Base-by-base conservation (phyloP, 2,329 filamentous ascomycete species). In the Chaetomium sp. region DNA sequence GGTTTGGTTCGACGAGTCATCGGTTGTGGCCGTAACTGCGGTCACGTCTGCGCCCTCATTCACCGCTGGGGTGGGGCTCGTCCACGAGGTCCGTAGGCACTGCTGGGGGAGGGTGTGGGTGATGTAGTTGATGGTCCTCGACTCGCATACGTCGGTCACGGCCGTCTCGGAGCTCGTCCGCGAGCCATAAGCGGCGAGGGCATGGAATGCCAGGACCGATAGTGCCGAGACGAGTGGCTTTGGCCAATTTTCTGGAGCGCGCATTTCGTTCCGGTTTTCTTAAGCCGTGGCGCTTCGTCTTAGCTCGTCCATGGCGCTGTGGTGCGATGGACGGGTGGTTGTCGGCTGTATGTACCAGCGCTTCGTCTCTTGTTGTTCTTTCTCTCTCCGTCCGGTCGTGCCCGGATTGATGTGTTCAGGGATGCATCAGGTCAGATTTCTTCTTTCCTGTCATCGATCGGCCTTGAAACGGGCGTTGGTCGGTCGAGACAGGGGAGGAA, bases 111-210 rank as follows among this genome's bases (percentile, higher is more conserved):
- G 73, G 1, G 81, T 84, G 63, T 91, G 86, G 9, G 87, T 91
- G 59, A 92, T 89, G 70, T 91, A 90, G 71, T 92, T 91, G 67
- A 89, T 84, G 1, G 86, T 89, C 62, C 81, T 80, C 53, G 73
- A 77, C 62, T 80, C 78, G 71, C 81, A 84, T 7, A 71, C 67
- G 36, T 70, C 70, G 47, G 48, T 61, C 54, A 56, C 40, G 49
- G 49, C 44, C 43, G 59, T 49, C 32, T 56, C 56, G 6, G 55
- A 47, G 9, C 19, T 38, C 27, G 57, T n/a, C 41, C 50, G 57
- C 10, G 57, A 62, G 43, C 47, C 62, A 57, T 60, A 54, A 42
- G 46, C 57, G 49, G 44, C 55, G 36, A 45, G 45, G n/a, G 58
- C 49, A 55, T 63, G 54, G 55, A 64, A 61, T 40, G 57, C 57